phyloP scores from a whole-genome alignment of 179 eudicot genomes.

The Spergularia azorica region DNA sequence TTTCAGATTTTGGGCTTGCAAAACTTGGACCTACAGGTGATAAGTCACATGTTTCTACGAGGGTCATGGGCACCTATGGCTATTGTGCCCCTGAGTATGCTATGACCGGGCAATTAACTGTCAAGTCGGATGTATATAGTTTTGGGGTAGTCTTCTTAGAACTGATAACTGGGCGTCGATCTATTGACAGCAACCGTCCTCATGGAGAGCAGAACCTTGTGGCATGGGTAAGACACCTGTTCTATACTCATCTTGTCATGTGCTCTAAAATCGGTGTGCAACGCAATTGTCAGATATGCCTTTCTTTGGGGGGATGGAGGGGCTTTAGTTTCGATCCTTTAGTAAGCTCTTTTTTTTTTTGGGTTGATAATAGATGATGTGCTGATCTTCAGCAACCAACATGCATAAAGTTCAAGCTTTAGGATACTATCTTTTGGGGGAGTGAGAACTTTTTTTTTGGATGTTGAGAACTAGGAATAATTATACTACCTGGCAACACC shows the following conservation, averaged over 20 bases:
- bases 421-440: no score
- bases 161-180: conserved; percentile 67
- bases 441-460: no score
- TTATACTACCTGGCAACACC: background rate
- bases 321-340: no score
- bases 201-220: conserved; percentile 66
- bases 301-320: no score
- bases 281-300: no score
- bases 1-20: conserved; percentile 69
- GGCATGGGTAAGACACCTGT: conserved; percentile 48
- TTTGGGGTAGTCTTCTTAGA: conserved; percentile 71
- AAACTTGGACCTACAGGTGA: conserved; percentile 71
- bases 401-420: no score
- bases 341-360: no score
- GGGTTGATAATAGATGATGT: background rate
- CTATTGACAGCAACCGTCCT: conserved; percentile 56
- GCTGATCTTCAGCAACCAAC: background rate
- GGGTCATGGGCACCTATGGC: conserved; percentile 62
- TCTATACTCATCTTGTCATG: background rate
- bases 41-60: conserved; percentile 67
- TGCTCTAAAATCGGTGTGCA: background rate
- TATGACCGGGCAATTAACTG: conserved; percentile 73
- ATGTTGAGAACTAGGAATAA: background rate
- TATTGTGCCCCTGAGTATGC: conserved; percentile 56
- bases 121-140: conserved; percentile 71